A percentile compares a stretch with the other conserved stretches of the same genome.
Evolutionary conservation across 768 basidiomycete species (phyloP).

Genomic region (Suillus subalutaceus): DNA sequence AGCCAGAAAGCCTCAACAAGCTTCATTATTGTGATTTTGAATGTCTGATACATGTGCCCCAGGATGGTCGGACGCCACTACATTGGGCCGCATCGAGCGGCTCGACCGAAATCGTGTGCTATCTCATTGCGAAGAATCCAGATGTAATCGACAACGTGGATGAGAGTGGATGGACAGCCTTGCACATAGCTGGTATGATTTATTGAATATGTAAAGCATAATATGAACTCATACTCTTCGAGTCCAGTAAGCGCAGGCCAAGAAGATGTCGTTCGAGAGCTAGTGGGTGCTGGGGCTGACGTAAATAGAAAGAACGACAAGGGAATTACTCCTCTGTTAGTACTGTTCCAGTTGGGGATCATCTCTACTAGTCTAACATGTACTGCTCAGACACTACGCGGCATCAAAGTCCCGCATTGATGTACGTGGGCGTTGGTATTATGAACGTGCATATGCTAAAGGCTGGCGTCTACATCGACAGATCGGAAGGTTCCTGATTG

Average conservation of each 20-base stretch:
- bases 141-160: slow-evolving; percentile 66
- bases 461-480: slow-evolving; percentile 40
- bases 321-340: slow-evolving; percentile 83
- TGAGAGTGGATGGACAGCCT: slow-evolving; percentile 71
- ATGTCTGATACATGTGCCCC: not conserved
- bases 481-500: slow-evolving; percentile 87
- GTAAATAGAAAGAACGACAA: slow-evolving; percentile 81
- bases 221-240: slow-evolving; percentile 5
- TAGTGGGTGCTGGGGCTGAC: slow-evolving; percentile 83
- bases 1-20: slow-evolving; percentile 13
- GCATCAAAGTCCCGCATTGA: slow-evolving; percentile 90
- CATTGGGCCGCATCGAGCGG: slow-evolving; percentile 86
- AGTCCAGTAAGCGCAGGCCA: slow-evolving; percentile 78
- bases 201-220: not conserved
- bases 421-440: slow-evolving; percentile 44
- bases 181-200: slow-evolving; percentile 73
- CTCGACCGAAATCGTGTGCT: slow-evolving; percentile 64
- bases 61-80: slow-evolving; percentile 83
- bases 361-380: not conserved
- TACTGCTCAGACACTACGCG: slow-evolving; percentile 75
- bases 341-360: slow-evolving; percentile 13
- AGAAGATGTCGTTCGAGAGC: slow-evolving; percentile 71
- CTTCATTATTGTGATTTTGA: not conserved
- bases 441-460: slow-evolving; percentile 22
- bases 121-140: slow-evolving; percentile 70